A percentile compares a stretch with the other conserved stretches of the same genome.
Conservation (phyloP, 768 basidiomycete species). For the Lentinula aciculospora region DNA sequence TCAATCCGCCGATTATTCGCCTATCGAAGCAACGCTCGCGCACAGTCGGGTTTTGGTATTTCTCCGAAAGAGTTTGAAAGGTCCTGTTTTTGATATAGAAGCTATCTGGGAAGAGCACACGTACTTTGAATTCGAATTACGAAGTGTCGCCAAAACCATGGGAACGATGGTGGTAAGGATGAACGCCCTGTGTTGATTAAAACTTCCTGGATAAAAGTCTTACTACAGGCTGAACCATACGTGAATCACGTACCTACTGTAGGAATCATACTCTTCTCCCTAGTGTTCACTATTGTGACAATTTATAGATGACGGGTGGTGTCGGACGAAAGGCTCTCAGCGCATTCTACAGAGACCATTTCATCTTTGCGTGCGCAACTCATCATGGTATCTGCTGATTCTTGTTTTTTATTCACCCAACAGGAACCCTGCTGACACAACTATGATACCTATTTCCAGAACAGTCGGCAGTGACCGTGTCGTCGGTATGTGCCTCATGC, state of each 20-base stretch:
- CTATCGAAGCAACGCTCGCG: constrained; percentile 34
- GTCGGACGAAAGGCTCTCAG: constrained; percentile 43
- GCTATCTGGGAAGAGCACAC: constrained; percentile 60
- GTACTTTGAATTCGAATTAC: constrained; percentile 45
- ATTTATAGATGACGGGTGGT: constrained; percentile 46
- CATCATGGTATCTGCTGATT: background rate
- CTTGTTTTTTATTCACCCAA: background rate
- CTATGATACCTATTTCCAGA: constrained; percentile 39
- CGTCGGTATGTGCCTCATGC: constrained; percentile 29
- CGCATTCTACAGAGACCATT: constrained; percentile 51
- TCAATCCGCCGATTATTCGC: constrained; percentile 31
- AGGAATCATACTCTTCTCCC: constrained; percentile 8
- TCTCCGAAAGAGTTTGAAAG: constrained; percentile 37
- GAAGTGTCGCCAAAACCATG: constrained; percentile 51
- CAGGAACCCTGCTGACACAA: constrained; percentile 44
- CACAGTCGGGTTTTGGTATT: constrained; percentile 43
- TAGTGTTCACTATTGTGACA: background rate
- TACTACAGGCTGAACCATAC: constrained; percentile 45
- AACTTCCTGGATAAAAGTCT: background rate
- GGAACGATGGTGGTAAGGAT: constrained; percentile 46
- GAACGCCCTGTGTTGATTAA: background rate
- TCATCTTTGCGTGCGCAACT: constrained; percentile 40
- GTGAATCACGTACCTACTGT: constrained; percentile 57
- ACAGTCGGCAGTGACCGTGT: constrained; percentile 47
- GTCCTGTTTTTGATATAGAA: constrained; percentile 51